Conservation (phyloP, 176 grass and related monocot genomes). For the Calamus simplicifolius region DNA sequence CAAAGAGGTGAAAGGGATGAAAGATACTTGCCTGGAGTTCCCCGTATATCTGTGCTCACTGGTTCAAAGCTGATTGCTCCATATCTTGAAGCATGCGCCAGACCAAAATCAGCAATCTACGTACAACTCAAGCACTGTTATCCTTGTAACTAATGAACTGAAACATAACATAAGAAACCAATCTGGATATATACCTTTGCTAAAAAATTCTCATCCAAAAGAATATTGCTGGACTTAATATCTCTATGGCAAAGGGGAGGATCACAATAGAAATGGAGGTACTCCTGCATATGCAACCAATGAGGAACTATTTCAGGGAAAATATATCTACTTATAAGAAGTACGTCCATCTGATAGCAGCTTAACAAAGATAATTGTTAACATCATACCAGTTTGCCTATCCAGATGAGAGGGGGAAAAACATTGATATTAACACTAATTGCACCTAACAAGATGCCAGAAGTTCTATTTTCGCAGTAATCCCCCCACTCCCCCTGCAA, state of each 20-base stretch:
- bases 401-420: no score
- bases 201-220: constrained; percentile 83
- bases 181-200: constrained; percentile 47
- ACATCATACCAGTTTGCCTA: no score
- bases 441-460: no score
- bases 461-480: no score
- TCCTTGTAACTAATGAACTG: no score
- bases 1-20: background rate
- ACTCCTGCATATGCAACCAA: constrained; percentile 50
- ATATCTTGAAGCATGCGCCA: constrained; percentile 89
- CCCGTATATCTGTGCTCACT: constrained; percentile 87
- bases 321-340: background rate
- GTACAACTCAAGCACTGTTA: background rate
- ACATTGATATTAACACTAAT: no score
- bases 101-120: constrained; percentile 94
- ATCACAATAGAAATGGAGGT: constrained; percentile 98
- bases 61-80: constrained; percentile 84
- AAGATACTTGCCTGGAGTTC: constrained; percentile 67
- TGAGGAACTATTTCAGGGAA: background rate
- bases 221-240: constrained; percentile 97
- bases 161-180: background rate
- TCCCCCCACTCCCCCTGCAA: no score
- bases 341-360: background rate
- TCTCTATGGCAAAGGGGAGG: constrained; percentile 94
- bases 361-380: background rate